Evolutionary conservation across 225 moss, liverwort and hornwort species (phyloP).

Genomic region (Bryoerythrophyllum caledonicum): DNA sequence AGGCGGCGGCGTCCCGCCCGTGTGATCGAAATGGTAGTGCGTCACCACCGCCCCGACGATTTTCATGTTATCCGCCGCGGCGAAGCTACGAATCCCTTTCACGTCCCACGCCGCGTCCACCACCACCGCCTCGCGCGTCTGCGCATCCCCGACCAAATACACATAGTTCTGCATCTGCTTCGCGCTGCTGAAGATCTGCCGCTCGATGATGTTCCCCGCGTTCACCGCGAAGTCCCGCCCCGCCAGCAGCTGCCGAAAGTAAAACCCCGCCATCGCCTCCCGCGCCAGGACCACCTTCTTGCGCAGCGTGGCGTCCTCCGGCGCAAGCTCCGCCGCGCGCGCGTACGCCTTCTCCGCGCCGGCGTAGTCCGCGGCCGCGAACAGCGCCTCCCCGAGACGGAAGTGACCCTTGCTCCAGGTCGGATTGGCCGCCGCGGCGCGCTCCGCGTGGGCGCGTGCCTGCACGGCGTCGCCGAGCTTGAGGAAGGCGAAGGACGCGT

Average conservation of each 20-base stretch:
- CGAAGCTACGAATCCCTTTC: conserved; percentile 71
- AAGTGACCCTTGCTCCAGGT: conserved; percentile 82
- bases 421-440: conserved; percentile 29
- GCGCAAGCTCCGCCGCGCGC: conserved; percentile 71
- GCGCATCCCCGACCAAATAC: conserved; percentile 92
- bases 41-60: conserved; percentile 96
- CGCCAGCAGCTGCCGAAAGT: conserved; percentile 93
- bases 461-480: conserved; percentile 64
- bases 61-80: conserved; percentile 76
- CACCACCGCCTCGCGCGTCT: conserved; percentile 89
- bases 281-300: conserved; percentile 61
- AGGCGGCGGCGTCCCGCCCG: conserved; percentile 93
- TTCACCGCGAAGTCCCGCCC: conserved; percentile 85
- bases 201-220: conserved; percentile 80
- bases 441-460: conserved; percentile 39
- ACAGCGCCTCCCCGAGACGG: conserved; percentile 78
- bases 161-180: conserved; percentile 97
- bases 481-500: conserved; percentile 76
- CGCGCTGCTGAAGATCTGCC: conserved; percentile 94
- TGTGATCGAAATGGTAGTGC: conserved; percentile 98
- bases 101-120: conserved; percentile 98
- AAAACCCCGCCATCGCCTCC: conserved; percentile 89
- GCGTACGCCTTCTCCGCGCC: conserved; percentile 68
- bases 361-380: conserved; percentile 56
- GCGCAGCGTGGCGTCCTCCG: conserved; percentile 67